A percentile compares a stretch with the other conserved stretches of the same genome.
Conservation (phyloP, 2,329 filamentous ascomycete genomes). For the Berkeleyomyces basicola region DNA sequence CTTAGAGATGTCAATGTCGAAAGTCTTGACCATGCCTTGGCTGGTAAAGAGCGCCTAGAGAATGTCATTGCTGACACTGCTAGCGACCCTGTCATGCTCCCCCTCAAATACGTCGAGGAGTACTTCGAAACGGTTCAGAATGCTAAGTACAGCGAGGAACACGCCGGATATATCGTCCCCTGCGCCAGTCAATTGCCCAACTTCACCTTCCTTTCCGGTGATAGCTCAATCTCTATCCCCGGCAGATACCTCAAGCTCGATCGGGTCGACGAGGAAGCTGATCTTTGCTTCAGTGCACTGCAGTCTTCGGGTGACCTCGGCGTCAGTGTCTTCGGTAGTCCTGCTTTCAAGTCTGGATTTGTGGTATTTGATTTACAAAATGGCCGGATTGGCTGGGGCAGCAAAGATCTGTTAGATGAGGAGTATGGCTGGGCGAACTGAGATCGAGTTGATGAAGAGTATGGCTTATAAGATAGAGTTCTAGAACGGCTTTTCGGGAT, state of each 20-base stretch:
- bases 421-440: too few species aligned
- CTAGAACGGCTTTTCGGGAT: too few species aligned
- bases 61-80: constrained; percentile 36
- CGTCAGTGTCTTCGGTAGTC: constrained; percentile 44
- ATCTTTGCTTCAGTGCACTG: constrained; percentile 50
- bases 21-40: not conserved
- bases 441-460: too few species aligned
- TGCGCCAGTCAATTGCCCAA: constrained; percentile 31
- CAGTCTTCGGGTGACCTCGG: constrained; percentile 31
- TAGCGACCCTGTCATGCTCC: constrained; percentile 46
- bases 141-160: constrained; percentile 23
- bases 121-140: constrained; percentile 33
- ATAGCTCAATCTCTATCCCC: constrained; percentile 24
- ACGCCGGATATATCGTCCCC: constrained; percentile 31
- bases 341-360: constrained; percentile 45
- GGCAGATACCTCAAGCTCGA: constrained; percentile 38
- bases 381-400: constrained; percentile 13
- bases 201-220: constrained; percentile 39
- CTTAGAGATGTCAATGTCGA: not conserved
- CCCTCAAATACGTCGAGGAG: constrained; percentile 30
- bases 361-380: constrained; percentile 42
- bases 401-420: not conserved
- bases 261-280: constrained; percentile 25
- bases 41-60: not conserved
- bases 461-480: too few species aligned